Evolutionary conservation across 176 grass and related monocot species (phyloP).

Genomic region (Hordeum marinum): DNA sequence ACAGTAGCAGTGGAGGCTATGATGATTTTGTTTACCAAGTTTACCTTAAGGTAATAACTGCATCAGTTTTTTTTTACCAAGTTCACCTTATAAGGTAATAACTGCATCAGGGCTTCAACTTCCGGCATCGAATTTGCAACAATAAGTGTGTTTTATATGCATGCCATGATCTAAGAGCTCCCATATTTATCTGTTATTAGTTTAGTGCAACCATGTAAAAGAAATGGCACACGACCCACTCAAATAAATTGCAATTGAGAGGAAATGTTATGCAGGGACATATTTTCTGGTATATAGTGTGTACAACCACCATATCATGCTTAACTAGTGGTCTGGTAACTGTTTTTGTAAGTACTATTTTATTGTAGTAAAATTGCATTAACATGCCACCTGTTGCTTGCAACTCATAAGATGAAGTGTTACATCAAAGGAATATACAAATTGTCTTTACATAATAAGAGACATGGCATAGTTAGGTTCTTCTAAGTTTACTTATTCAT

Average conservation of each 20-base stretch:
- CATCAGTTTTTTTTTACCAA: constrained; percentile 29
- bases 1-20: constrained; percentile 2
- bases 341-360: too few species aligned
- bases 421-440: too few species aligned
- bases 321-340: not conserved
- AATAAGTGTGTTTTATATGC: not conserved
- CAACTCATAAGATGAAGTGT: too few species aligned
- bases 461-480: not conserved
- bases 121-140: not conserved
- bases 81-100: constrained; percentile 33
- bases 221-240: not conserved
- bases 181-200: too few species aligned
- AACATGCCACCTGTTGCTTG: too few species aligned
- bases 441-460: not conserved
- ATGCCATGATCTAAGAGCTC: not conserved
- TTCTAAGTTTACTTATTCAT: not conserved
- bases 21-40: constrained; percentile 49
- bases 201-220: not conserved
- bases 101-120: not conserved
- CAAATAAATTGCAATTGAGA: not conserved
- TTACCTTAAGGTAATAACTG: constrained; percentile 25
- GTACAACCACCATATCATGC: not conserved
- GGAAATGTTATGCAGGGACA: not conserved
- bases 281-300: not conserved
- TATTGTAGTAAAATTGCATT: too few species aligned